Percentiles rank a stretch among this genome's conserved stretches.
phyloP scores from a whole-genome alignment of 2,329 filamentous ascomycete species.

The Colletotrichum musae region DNA sequence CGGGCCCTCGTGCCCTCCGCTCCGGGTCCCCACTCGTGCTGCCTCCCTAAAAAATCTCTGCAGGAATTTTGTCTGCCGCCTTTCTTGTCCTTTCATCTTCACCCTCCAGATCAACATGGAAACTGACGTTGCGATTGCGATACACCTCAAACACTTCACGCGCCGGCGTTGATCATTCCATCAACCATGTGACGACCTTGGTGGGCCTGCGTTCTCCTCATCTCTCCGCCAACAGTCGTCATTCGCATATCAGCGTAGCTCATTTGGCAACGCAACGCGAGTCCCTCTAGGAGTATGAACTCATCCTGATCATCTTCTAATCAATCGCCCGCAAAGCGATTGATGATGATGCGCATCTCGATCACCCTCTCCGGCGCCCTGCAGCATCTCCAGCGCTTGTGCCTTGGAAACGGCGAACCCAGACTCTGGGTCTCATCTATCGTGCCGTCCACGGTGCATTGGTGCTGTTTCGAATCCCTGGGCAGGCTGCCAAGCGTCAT shows the following conservation, averaged over 20 bases:
- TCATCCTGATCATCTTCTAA: neutral
- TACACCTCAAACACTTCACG: conserved; percentile 1
- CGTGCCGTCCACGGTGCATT: conserved; percentile 17
- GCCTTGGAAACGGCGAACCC: conserved; percentile 16
- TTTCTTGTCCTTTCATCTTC: conserved; percentile 9
- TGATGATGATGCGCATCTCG: conserved; percentile 28
- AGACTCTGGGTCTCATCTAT: neutral
- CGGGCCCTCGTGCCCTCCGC: neutral
- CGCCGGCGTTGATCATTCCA: neutral
- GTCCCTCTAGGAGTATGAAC: neutral
- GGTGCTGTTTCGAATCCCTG: conserved; percentile 21
- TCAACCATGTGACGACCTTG: neutral
- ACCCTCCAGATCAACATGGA: neutral
- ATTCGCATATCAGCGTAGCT: conserved; percentile 15
- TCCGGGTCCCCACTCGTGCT: conserved; percentile 7
- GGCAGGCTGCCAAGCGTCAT: neutral
- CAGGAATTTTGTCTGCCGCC: neutral
- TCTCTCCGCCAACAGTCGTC: conserved; percentile 3
- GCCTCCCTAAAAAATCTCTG: conserved; percentile 22
- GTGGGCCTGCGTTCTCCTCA: neutral
- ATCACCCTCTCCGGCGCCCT: conserved; percentile 13
- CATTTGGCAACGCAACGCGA: neutral
- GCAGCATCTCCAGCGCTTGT: conserved; percentile 1
- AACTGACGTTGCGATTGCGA: conserved; percentile 10
- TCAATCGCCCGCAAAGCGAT: neutral